phyloP scores from a whole-genome alignment of 2,329 filamentous ascomycete species.

The Macroventuria anomochaeta region DNA sequence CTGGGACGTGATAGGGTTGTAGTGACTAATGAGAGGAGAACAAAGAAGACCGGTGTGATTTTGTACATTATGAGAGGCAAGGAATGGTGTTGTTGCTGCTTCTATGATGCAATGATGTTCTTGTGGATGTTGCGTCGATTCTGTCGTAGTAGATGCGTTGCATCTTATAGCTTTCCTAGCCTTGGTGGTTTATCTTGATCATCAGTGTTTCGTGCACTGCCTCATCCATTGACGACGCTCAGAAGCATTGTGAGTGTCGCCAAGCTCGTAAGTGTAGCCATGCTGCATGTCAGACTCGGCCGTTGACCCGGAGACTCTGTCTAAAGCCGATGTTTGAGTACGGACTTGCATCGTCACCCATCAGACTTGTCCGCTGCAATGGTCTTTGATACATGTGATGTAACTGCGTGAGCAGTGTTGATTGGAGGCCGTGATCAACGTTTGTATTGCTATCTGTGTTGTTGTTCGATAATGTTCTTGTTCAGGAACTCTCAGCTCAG shows the following conservation, averaged over 20 bases:
- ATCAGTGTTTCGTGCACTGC: not conserved
- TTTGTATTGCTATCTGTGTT: too few relatives aligned
- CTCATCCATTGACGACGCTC: not conserved
- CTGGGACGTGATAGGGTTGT: not conserved
- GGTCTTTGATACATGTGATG: not conserved
- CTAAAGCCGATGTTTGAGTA: not conserved
- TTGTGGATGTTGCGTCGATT: too few relatives aligned
- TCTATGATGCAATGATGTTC: too few relatives aligned
- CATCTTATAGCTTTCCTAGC: not conserved
- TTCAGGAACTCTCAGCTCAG: too few relatives aligned
- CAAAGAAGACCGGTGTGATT: not conserved
- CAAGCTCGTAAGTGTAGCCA: not conserved
- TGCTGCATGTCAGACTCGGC: slow-evolving; percentile 7
- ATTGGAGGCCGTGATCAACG: too few relatives aligned
- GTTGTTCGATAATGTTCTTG: not conserved
- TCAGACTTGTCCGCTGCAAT: too few relatives aligned
- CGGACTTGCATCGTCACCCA: not conserved
- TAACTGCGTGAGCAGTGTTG: too few relatives aligned
- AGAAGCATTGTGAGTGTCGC: not conserved
- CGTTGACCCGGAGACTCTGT: not conserved
- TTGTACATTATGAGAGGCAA: not conserved
- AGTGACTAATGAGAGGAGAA: not conserved
- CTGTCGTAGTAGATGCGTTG: too few relatives aligned
- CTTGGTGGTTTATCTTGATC: not conserved
- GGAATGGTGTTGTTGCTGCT: too few relatives aligned